Conservation (phyloP, 495 filamentous ascomycete genomes). For the Penicillium cosmopolitanum region DNA sequence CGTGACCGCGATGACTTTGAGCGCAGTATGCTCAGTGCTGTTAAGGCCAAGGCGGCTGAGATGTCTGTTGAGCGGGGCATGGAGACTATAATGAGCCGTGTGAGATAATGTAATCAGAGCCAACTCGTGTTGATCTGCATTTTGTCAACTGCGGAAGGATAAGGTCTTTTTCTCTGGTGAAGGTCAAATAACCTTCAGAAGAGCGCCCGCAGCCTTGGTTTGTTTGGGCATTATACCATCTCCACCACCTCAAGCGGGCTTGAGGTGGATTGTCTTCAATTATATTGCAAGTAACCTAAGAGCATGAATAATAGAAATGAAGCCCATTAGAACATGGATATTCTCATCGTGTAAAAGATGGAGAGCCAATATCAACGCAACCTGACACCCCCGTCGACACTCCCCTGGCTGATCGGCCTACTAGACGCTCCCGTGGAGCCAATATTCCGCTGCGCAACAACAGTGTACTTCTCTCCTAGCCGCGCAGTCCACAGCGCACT, state of each 20-base stretch:
- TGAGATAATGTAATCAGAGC: constrained; percentile 59
- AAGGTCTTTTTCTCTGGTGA: too few relatives aligned
- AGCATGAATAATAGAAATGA: constrained; percentile 19
- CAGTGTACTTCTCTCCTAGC: constrained; percentile 47
- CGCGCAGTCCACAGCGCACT: constrained; percentile 32
- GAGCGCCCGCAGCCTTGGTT: background rate
- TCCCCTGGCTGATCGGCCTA: too few relatives aligned
- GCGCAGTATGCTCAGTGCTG: constrained; percentile 78
- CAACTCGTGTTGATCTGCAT: background rate
- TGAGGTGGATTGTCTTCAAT: constrained; percentile 20
- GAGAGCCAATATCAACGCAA: background rate
- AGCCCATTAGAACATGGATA: constrained; percentile 1
- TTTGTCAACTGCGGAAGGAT: too few relatives aligned
- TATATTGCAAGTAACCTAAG: constrained; percentile 13
- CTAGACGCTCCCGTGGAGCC: background rate
- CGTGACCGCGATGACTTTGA: constrained; percentile 91
- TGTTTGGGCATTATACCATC: background rate
- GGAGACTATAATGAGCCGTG: constrained; percentile 90
- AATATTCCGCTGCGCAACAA: constrained; percentile 39
- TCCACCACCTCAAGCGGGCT: constrained; percentile 28
- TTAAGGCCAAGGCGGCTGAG: constrained; percentile 85
- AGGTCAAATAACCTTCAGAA: too few relatives aligned
- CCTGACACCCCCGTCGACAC: too few relatives aligned
- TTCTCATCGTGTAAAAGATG: background rate
- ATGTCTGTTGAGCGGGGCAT: constrained; percentile 74